Evolutionary conservation across 805 yeast genomes (phyloP).

Genomic region (Suhomyces faveliae): DNA sequence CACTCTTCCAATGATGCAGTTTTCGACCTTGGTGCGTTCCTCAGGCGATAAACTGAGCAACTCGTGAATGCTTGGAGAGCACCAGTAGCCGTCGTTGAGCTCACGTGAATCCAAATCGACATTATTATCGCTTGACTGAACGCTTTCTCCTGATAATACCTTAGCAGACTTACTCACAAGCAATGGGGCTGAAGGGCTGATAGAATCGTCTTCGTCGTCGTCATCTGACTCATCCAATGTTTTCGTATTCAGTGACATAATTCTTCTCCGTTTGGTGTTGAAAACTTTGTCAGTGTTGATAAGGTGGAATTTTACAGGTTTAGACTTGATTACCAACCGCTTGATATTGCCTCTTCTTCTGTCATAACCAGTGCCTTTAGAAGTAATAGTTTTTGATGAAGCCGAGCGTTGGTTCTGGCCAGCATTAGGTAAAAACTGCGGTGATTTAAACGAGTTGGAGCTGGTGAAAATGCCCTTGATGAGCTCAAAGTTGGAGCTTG

Average conservation of each 20-base stretch:
- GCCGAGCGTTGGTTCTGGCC: not conserved
- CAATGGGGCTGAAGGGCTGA: constrained; percentile 4
- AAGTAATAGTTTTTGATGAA: not conserved
- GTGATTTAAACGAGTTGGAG: constrained; percentile 18
- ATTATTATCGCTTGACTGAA: constrained; percentile 5
- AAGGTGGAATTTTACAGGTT: constrained; percentile 40
- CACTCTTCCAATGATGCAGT: constrained; percentile 66
- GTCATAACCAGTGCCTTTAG: constrained; percentile 6
- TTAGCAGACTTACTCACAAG: constrained; percentile 7
- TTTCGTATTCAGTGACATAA: constrained; percentile 11
- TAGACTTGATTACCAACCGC: constrained; percentile 37
- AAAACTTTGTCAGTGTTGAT: constrained; percentile 43
- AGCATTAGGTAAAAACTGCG: constrained; percentile 1
- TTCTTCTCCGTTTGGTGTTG: constrained; percentile 31
- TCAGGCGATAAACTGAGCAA: constrained; percentile 43
- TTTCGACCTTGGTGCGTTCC: constrained; percentile 54
- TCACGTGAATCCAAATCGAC: constrained; percentile 10
- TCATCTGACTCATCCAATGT: constrained; percentile 17
- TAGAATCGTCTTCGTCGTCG: constrained; percentile 24
- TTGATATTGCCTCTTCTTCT: constrained; percentile 29
- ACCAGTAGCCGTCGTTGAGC: constrained; percentile 58
- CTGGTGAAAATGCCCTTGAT: constrained; percentile 34
- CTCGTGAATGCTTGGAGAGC: constrained; percentile 60
- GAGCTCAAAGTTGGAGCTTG: constrained; percentile 12
- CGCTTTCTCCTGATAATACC: constrained; percentile 14